These are phyloP conservation scores for Geosmithia flava DNA, from an alignment of 2,329 filamentous ascomycete species.

Conservation along the genomic window DNA sequence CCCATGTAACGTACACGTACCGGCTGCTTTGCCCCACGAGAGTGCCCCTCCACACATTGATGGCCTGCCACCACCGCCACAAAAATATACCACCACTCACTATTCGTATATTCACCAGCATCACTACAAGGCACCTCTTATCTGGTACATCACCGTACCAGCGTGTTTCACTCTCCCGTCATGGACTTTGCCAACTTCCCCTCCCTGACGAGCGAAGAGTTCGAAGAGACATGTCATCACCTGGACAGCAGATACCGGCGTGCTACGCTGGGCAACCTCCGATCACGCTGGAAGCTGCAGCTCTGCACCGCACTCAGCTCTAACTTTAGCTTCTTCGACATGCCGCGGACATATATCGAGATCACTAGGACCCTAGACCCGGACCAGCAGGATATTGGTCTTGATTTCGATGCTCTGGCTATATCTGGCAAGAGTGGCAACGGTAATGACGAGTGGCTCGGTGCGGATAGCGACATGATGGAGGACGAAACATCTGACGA, in stretches of 20 bases:
- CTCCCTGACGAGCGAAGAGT: slow-evolving; percentile 47
- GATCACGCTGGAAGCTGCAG: slow-evolving; percentile 41
- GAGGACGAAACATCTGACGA: slow-evolving; percentile 38
- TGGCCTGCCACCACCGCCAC: not conserved
- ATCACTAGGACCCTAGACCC: slow-evolving; percentile 40
- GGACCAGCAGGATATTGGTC: slow-evolving; percentile 32
- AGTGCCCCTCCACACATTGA: no score
- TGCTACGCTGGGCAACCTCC: slow-evolving; percentile 41
- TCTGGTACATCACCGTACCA: no score
- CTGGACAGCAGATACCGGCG: slow-evolving; percentile 47
- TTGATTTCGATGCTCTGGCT: slow-evolving; percentile 31
- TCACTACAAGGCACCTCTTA: not conserved
- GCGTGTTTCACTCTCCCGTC: not conserved
- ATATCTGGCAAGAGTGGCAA: slow-evolving; percentile 19
- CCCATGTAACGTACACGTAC: no score
- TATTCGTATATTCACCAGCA: not conserved
- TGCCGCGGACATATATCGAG: slow-evolving; percentile 40
- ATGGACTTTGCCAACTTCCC: slow-evolving; percentile 45
- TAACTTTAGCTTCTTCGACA: slow-evolving; percentile 25
- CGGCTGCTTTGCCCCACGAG: no score
- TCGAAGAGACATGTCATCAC: slow-evolving; percentile 50
- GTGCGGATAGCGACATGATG: slow-evolving; percentile 32
- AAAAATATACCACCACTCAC: not conserved
- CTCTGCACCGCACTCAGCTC: slow-evolving; percentile 38
- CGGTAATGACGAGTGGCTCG: slow-evolving; percentile 7